These are phyloP conservation scores for Arthrobotrys megalospora DNA, from an alignment of 2,329 filamentous ascomycete genomes.

Conservation along the genomic window DNA sequence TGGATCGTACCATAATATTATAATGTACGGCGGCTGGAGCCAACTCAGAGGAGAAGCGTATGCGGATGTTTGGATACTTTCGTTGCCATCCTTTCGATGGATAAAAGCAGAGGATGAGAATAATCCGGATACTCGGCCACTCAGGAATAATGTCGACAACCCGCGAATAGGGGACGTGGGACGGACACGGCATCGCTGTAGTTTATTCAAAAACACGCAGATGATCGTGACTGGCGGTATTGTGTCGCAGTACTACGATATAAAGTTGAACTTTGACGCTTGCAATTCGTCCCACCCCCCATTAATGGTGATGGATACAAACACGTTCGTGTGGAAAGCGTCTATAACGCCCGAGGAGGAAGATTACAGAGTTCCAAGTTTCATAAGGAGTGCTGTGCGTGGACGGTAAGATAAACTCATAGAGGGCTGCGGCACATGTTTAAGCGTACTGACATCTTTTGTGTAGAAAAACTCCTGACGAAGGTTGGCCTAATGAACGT, in stretches of 20 bases:
- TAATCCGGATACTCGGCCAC: constrained; percentile 35
- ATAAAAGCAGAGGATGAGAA: constrained; percentile 42
- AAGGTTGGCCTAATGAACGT: constrained; percentile 35
- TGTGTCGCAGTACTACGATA: constrained; percentile 27
- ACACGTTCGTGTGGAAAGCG: constrained; percentile 36
- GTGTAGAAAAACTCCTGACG: constrained; percentile 6
- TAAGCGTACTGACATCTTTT: background rate
- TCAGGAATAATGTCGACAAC: constrained; percentile 23
- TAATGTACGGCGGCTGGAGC: constrained; percentile 53
- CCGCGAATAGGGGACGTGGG: constrained; percentile 8
- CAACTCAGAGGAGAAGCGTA: background rate
- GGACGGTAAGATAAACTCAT: constrained; percentile 13
- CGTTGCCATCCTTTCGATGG: constrained; percentile 60
- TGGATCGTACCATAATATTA: constrained; percentile 54
- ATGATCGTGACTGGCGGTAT: constrained; percentile 46
- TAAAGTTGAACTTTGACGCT: constrained; percentile 30
- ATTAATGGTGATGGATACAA: constrained; percentile 36
- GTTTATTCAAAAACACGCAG: constrained; percentile 31
- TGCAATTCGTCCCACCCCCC: constrained; percentile 42
- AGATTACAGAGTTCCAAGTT: constrained; percentile 29
- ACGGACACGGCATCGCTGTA: constrained; percentile 38
- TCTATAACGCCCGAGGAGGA: constrained; percentile 23
- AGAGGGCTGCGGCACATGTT: background rate
- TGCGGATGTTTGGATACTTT: constrained; percentile 53
- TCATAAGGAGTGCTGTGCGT: constrained; percentile 10